phyloP scores from a whole-genome alignment of 495 filamentous ascomycete species.

The Podospora sp. region DNA sequence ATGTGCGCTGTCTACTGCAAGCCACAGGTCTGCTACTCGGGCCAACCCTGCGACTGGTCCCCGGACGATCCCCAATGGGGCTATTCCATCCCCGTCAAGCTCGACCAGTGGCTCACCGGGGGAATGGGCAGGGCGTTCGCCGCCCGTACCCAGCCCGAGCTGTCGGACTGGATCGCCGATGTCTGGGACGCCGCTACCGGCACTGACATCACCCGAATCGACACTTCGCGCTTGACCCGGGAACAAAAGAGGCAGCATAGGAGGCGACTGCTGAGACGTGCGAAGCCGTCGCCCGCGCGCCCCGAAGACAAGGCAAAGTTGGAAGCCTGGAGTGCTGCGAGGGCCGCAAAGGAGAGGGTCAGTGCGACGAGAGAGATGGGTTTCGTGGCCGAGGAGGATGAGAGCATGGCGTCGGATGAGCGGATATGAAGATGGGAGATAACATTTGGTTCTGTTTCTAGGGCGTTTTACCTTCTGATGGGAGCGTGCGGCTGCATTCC shows the following conservation, averaged over 20 bases:
- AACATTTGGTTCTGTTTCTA: neutral
- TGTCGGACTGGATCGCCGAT: slow-evolving; percentile 46
- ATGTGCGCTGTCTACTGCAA: slow-evolving; percentile 67
- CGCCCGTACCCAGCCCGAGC: slow-evolving; percentile 35
- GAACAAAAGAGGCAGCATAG: slow-evolving; percentile 40
- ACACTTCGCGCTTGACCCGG: slow-evolving; percentile 34
- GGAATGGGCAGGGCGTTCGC: slow-evolving; percentile 41
- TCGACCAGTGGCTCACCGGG: slow-evolving; percentile 57
- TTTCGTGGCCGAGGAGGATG: slow-evolving; percentile 36
- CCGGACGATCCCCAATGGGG: slow-evolving; percentile 55
- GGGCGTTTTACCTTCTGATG: neutral
- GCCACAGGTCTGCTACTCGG: slow-evolving; percentile 51
- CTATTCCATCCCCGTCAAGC: slow-evolving; percentile 56
- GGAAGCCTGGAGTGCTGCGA: slow-evolving; percentile 38
- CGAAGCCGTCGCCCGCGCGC: slow-evolving; percentile 33
- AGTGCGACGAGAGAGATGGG: slow-evolving; percentile 33
- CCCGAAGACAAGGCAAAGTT: slow-evolving; percentile 39
- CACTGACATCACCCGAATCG: slow-evolving; percentile 41
- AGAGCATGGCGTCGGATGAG: slow-evolving; percentile 43
- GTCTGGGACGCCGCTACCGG: slow-evolving; percentile 43
- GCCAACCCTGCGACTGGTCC: slow-evolving; percentile 49
- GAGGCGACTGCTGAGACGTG: slow-evolving; percentile 46
- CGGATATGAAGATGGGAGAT: slow-evolving; percentile 17
- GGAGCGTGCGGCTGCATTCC: neutral
- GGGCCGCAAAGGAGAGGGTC: slow-evolving; percentile 36